Evolutionary conservation across 768 basidiomycete species (phyloP).

Genomic region (Pluteus cervinus): DNA sequence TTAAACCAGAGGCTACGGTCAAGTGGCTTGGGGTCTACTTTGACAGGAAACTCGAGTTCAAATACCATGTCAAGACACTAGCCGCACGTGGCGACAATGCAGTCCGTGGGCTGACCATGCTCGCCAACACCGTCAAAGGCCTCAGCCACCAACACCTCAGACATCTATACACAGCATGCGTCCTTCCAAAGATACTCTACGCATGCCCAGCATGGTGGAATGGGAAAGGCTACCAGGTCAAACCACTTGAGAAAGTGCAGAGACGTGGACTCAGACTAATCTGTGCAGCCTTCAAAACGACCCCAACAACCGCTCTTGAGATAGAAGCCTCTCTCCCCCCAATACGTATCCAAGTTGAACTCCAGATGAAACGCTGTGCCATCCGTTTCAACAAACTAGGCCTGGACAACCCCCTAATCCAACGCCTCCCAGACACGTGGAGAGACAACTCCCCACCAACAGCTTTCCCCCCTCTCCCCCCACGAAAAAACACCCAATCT

Average conservation of each 20-base stretch:
- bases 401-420: slow-evolving; percentile 13
- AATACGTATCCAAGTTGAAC: slow-evolving; percentile 12
- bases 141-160: slow-evolving; percentile 21
- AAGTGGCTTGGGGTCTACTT: slow-evolving; percentile 29
- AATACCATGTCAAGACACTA: slow-evolving; percentile 20
- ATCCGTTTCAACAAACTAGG: slow-evolving; percentile 20
- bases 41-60: slow-evolving; percentile 25
- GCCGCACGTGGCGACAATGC: slow-evolving; percentile 18
- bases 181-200: slow-evolving; percentile 27
- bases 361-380: slow-evolving; percentile 5
- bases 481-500: slow-evolving; percentile 4
- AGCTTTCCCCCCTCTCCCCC: slow-evolving; percentile 14
- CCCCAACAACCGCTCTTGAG: slow-evolving; percentile 22
- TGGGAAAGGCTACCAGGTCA: slow-evolving; percentile 15
- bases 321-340: slow-evolving; percentile 27
- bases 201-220: slow-evolving; percentile 27
- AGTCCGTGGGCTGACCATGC: slow-evolving; percentile 20
- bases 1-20: slow-evolving; percentile 7
- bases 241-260: slow-evolving; percentile 21
- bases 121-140: slow-evolving; percentile 27
- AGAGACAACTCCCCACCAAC: slow-evolving; percentile 5
- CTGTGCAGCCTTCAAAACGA: slow-evolving; percentile 26
- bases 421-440: slow-evolving; percentile 13
- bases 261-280: slow-evolving; percentile 21
- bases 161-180: slow-evolving; percentile 20